Percentiles rank a stretch among this genome's conserved stretches.
Conservation (phyloP, 2,329 filamentous ascomycete genomes). For the Clonostachys sp. region DNA sequence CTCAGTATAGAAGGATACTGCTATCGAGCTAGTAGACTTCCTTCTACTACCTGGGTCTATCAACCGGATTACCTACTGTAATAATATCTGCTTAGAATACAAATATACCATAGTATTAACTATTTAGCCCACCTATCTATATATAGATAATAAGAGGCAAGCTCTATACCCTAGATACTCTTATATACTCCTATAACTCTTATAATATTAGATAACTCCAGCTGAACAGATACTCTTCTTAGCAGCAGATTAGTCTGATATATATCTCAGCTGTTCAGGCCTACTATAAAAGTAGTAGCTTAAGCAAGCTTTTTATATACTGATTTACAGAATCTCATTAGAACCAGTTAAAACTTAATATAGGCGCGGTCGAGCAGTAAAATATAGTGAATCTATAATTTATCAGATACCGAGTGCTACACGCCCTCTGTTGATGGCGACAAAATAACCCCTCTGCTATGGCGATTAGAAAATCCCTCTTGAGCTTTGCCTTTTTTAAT, state of each 20-base stretch:
- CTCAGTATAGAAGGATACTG: background rate
- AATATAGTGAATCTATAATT: too few species aligned
- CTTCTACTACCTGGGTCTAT: background rate
- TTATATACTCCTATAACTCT: background rate
- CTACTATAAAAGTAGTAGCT: background rate
- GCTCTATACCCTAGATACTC: background rate
- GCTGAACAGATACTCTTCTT: background rate
- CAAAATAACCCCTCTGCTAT: background rate
- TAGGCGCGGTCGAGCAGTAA: background rate
- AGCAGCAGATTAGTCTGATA: background rate
- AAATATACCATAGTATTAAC: background rate
- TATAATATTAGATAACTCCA: background rate
- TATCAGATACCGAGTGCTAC: too few species aligned
- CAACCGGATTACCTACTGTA: background rate
- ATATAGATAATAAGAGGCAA: background rate
- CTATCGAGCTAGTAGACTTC: background rate
- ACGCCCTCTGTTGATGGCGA: background rate
- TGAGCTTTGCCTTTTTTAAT: too few species aligned
- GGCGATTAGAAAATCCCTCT: too few species aligned
- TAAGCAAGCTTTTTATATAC: background rate
- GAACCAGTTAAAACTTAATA: background rate
- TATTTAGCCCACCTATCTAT: too few species aligned
- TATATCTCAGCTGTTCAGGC: too few species aligned
- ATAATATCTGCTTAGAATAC: background rate
- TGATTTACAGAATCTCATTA: background rate